These are phyloP conservation scores for Leishmania gerbilli DNA, from an alignment of 208 protist species.

Conservation along the genomic window DNA sequence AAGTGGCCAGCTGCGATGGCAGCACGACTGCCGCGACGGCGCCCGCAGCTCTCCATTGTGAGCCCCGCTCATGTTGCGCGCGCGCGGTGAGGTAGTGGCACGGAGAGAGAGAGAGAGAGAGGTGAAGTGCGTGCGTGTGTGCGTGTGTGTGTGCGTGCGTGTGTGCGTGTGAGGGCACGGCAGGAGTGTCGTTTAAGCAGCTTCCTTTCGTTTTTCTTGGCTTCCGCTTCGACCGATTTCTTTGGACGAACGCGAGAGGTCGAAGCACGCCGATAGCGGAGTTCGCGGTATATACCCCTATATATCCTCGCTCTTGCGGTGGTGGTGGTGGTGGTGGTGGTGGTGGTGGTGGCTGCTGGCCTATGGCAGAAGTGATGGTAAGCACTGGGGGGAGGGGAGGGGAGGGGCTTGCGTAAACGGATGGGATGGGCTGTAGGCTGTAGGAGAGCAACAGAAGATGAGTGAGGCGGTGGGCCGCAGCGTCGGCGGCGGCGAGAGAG, in stretches of 20 bases:
- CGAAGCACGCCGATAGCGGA: background rate
- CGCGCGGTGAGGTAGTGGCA: background rate
- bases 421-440: background rate
- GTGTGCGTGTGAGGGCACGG: background rate
- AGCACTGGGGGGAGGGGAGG: background rate
- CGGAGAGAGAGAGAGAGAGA: background rate
- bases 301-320: background rate
- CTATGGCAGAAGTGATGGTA: background rate
- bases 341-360: background rate
- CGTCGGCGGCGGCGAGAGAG: background rate
- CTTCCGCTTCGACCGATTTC: too few species aligned
- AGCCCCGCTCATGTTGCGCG: constrained; percentile 5
- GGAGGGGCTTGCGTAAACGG: background rate
- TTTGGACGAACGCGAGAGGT: background rate
- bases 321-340: background rate
- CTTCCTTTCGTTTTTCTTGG: background rate
- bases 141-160: background rate
- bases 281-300: background rate
- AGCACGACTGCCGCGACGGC: constrained; percentile 27
- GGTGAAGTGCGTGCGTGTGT: background rate
- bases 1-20: constrained; percentile 49
- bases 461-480: background rate
- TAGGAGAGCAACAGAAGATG: background rate
- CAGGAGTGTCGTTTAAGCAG: background rate
- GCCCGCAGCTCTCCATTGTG: constrained; percentile 12